Conservation (phyloP, 805 yeast species). For the Yamadazyma tumulicola region DNA sequence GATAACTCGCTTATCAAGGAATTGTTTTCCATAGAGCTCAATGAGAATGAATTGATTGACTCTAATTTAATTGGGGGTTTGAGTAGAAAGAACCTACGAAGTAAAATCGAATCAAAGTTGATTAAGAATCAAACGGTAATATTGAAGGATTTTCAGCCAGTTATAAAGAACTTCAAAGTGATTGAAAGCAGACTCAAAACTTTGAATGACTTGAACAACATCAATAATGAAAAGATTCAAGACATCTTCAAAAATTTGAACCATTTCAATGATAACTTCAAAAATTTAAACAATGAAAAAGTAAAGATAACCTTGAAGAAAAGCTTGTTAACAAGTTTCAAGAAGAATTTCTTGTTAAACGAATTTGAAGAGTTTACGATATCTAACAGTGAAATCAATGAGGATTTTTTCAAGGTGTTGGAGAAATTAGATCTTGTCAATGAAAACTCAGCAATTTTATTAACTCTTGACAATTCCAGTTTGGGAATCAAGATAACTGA, state of each 20-base stretch:
- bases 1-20: slow-evolving; percentile 37
- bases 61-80: slow-evolving; percentile 55
- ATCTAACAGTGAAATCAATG: slow-evolving; percentile 40
- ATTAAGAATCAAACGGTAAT: slow-evolving; percentile 46
- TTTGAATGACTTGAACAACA: slow-evolving; percentile 19
- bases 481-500: slow-evolving; percentile 65
- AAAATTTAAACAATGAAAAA: slow-evolving; percentile 26
- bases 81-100: slow-evolving; percentile 56
- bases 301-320: slow-evolving; percentile 45
- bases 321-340: slow-evolving; percentile 48
- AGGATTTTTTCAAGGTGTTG: slow-evolving; percentile 59
- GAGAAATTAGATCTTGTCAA: slow-evolving; percentile 62
- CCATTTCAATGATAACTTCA: slow-evolving; percentile 22
- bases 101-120: slow-evolving; percentile 58
- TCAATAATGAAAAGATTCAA: slow-evolving; percentile 41
- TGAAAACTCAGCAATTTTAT: slow-evolving; percentile 61
- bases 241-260: slow-evolving; percentile 19
- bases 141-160: slow-evolving; percentile 32
- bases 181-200: slow-evolving; percentile 17
- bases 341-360: slow-evolving; percentile 60
- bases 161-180: slow-evolving; percentile 22
- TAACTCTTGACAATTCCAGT: slow-evolving; percentile 64
- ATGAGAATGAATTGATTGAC: slow-evolving; percentile 33
- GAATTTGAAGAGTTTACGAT: slow-evolving; percentile 70
- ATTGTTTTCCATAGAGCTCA: slow-evolving; percentile 23